Evolutionary conservation across 768 basidiomycete genomes (phyloP), one percentile per base, ranked within the genome.

Genomic region (Suillus luteus): DNA sequence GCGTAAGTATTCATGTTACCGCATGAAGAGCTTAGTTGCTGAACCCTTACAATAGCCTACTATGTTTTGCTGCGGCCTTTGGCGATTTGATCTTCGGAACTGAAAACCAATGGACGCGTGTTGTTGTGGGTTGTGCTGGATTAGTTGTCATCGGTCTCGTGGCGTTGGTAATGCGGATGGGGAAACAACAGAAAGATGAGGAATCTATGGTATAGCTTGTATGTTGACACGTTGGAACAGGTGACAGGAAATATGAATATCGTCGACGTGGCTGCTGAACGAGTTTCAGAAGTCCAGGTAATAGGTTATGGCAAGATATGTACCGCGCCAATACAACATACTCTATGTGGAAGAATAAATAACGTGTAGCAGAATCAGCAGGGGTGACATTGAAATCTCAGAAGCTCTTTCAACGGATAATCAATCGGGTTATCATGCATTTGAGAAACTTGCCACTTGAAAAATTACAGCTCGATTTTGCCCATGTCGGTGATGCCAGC

Each of bases 1-100:
- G 65, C 68, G 75, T 76, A 57, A 40, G 55, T 24, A 15, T 38
- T 40, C 55, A 10, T 24, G 24, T 38, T 40, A 14, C 38, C 5
- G 15, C 38, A 57, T 40, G 17, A 17, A 40, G 9, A 22, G 2
- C 24, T 0, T 31, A 33, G 37, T 38, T 15, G 15, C 55, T 57
- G 24, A 57, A 57, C 38, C 1, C 8, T 57, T 2, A 15, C 22
- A 1, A 38, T 40, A 57, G 55, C 22, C 24, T 57, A 19, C 15
- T 57, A 19, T 40, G 8, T 57, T 57, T 57, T 57, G 38, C 55
- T 19, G 55, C 55, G 2, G 55, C 38, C 24, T 57, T 57, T 17
- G 37, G 37, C 15, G 5, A 38, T 40, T 17, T 57, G 15, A 24
- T 57, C 4, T 57, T 57, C 2, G 37, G 15, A 27, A 57, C 38